phyloP scores from a whole-genome alignment of 2,329 filamentous ascomycete species.

The Cladophialophora yegresii region DNA sequence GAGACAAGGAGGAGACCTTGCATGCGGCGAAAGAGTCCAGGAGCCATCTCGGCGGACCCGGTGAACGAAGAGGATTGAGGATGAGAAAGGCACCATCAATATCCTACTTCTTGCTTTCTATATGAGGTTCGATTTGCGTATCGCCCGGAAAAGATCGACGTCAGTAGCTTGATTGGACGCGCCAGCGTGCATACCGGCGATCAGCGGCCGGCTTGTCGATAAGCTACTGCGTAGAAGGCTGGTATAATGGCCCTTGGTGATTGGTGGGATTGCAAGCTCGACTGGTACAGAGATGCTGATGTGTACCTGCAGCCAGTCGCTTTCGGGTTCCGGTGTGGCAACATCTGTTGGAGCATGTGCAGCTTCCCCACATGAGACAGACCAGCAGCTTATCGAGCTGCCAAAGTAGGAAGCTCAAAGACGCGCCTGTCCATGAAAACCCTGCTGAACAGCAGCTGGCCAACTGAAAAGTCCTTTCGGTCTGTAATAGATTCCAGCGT shows the following conservation, averaged over 20 bases:
- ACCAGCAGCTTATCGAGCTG: slow-evolving; percentile 24
- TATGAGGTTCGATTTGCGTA: neutral
- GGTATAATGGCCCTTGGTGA: neutral
- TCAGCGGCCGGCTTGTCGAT: slow-evolving; percentile 7
- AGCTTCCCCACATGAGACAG: slow-evolving; percentile 15
- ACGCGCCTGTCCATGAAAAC: neutral
- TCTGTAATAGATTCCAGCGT: neutral
- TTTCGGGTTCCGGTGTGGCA: neutral
- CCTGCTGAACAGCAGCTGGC: neutral
- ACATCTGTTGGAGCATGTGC: neutral
- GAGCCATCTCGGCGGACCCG: neutral
- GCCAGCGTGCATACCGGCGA: slow-evolving; percentile 2
- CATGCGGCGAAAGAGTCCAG: slow-evolving; percentile 2
- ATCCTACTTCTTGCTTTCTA: neutral
- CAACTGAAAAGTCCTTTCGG: neutral
- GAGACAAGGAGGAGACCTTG: slow-evolving; percentile 7
- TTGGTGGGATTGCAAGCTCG: neutral
- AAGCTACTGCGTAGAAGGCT: neutral
- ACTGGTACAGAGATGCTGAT: neutral
- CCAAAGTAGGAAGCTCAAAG: slow-evolving; percentile 27
- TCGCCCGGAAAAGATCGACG: neutral
- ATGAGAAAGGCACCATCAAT: neutral
- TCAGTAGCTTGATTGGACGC: neutral
- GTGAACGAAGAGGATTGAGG: neutral
- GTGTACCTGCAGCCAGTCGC: slow-evolving; percentile 4